These are phyloP conservation scores for Eimeria maxima DNA, from an alignment of 169 alveolate species.

Conservation along the genomic window DNA sequence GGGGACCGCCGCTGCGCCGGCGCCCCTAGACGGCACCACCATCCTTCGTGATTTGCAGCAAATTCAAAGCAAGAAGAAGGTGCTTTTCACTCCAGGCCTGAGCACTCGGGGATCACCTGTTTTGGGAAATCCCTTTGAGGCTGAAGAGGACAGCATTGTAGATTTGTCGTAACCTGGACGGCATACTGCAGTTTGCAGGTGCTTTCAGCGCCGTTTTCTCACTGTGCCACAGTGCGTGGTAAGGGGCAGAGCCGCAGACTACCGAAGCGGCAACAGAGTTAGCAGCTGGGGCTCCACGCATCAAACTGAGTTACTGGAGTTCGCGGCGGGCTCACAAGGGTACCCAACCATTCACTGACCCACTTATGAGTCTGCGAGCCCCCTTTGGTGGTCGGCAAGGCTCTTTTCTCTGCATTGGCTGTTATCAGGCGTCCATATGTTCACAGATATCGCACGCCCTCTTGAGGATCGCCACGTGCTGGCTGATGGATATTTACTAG, in stretches of 20 bases:
- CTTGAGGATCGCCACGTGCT: background rate
- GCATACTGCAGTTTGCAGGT: background rate
- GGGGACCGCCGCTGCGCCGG: background rate
- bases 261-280: background rate
- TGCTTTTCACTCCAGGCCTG: constrained; percentile 13
- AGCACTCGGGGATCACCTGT: background rate
- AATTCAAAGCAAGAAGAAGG: constrained; percentile 37
- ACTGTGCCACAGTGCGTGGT: background rate
- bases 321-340: background rate
- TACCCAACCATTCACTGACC: background rate
- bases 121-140: constrained; percentile 8
- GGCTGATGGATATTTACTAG: background rate
- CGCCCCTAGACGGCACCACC: constrained; percentile 9
- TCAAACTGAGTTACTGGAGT: background rate
- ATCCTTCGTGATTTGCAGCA: constrained; percentile 49
- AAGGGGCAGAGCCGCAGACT: background rate
- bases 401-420: background rate
- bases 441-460: background rate
- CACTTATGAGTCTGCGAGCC: background rate
- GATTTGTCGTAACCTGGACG: constrained; percentile 7
- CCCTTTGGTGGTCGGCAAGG: background rate
- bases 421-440: background rate
- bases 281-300: background rate
- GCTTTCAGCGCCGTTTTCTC: background rate
- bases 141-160: constrained; percentile 11